Conservation (phyloP, 306 rosid species). For the Acacia crassicarpa region DNA sequence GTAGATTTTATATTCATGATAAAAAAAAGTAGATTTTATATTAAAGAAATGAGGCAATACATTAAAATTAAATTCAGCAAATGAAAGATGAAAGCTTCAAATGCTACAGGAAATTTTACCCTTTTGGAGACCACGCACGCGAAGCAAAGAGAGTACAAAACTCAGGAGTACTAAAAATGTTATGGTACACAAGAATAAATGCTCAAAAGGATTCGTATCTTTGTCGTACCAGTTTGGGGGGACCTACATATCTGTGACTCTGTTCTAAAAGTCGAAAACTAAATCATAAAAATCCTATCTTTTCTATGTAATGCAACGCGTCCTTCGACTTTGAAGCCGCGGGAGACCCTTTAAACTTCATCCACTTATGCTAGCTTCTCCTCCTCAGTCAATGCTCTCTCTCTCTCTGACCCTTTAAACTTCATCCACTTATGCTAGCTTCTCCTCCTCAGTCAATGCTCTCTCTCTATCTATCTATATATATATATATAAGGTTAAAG, state of each 20-base stretch:
- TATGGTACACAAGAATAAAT: background rate
- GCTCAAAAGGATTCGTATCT: conserved; percentile 21
- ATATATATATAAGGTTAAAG: too few relatives aligned
- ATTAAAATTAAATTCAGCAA: background rate
- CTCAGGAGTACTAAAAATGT: background rate
- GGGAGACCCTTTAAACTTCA: background rate
- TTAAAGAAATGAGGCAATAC: too few relatives aligned
- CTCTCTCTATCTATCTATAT: background rate
- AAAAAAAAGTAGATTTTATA: too few relatives aligned
- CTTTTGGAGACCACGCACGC: background rate
- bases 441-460: background rate
- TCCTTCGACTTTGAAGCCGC: background rate
- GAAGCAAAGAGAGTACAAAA: background rate
- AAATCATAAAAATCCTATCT: conserved; percentile 12
- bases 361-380: background rate
- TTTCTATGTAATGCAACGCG: background rate
- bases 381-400: background rate
- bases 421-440: background rate
- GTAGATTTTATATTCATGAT: too few relatives aligned
- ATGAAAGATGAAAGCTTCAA: background rate
- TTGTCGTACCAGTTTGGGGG: conserved; percentile 31
- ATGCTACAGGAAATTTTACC: background rate
- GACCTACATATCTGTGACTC: conserved; percentile 44
- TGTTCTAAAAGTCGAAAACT: background rate
- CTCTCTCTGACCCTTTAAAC: background rate